phyloP scores from a whole-genome alignment of 2,329 filamentous ascomycete genomes.

The Aspergillus tamarii region DNA sequence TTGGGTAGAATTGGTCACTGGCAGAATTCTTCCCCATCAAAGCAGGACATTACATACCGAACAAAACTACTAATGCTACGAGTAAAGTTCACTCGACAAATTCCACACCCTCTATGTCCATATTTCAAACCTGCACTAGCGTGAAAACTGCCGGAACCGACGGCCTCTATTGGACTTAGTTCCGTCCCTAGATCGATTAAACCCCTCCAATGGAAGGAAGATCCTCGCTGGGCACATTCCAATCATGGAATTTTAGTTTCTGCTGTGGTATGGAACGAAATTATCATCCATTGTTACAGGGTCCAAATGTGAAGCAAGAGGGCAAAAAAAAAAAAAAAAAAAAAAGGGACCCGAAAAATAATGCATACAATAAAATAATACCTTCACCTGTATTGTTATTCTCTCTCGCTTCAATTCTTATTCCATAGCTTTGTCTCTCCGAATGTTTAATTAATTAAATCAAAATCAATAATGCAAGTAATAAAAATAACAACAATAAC shows the following conservation, averaged over 20 bases:
- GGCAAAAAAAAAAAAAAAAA: too few relatives aligned
- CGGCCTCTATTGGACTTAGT: background rate
- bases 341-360: too few relatives aligned
- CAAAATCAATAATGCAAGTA: background rate
- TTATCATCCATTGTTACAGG: conserved; percentile 1
- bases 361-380: too few relatives aligned
- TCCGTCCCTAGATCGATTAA: background rate
- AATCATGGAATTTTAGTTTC: conserved; percentile 4
- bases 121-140: conserved; percentile 4
- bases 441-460: background rate
- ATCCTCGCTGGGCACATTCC: background rate
- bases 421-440: background rate
- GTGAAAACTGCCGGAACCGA: conserved; percentile 3
- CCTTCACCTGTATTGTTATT: background rate
- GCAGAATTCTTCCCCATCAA: background rate
- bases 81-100: background rate
- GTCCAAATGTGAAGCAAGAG: background rate
- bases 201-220: background rate
- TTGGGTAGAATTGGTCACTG: background rate
- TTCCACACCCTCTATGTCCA: background rate
- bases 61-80: background rate
- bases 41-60: background rate
- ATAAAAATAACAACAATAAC: background rate
- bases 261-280: conserved; percentile 2
- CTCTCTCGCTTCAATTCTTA: background rate